Conservation (phyloP, 352 stramenopile species). For the Phytophthora fragariaefolia region DNA sequence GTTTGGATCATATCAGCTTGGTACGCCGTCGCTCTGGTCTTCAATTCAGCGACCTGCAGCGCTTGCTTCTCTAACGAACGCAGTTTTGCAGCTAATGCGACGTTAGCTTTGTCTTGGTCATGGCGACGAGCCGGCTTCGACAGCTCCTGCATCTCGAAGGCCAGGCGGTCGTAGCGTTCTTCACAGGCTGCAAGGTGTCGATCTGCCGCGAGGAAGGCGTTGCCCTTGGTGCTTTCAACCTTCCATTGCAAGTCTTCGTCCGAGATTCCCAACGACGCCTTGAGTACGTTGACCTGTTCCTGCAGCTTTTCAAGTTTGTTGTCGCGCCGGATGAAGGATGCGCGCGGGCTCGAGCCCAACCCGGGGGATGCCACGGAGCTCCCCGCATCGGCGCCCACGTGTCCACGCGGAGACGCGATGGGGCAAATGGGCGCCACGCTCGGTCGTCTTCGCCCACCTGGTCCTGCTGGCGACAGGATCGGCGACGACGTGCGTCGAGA, state of each 20-base stretch:
- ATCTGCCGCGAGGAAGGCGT: slow-evolving; percentile 73
- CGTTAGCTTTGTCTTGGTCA: slow-evolving; percentile 58
- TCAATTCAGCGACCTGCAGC: slow-evolving; percentile 49
- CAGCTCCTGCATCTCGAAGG: slow-evolving; percentile 70
- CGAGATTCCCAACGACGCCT: slow-evolving; percentile 71
- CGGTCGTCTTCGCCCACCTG: slow-evolving; percentile 39
- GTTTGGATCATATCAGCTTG: slow-evolving; percentile 46
- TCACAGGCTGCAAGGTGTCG: slow-evolving; percentile 57
- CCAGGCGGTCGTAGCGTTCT: slow-evolving; percentile 71
- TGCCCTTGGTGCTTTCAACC: slow-evolving; percentile 76
- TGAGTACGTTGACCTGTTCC: slow-evolving; percentile 79
- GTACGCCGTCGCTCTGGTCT: slow-evolving; percentile 34
- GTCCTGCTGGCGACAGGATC: slow-evolving; percentile 37
- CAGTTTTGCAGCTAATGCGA: slow-evolving; percentile 53
- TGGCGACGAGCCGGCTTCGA: slow-evolving; percentile 48
- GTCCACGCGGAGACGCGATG: slow-evolving; percentile 1
- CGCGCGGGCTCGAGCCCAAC: slow-evolving; percentile 18
- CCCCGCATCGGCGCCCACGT: neutral
- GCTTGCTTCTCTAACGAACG: slow-evolving; percentile 44
- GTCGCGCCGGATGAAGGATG: slow-evolving; percentile 50
- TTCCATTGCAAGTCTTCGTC: slow-evolving; percentile 86
- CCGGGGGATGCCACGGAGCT: neutral
- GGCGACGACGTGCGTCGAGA: slow-evolving; percentile 67
- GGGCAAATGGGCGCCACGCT: slow-evolving; percentile 63
- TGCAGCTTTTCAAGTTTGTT: slow-evolving; percentile 70